phyloP scores from a whole-genome alignment of 1,139 yeast genomes.

The Hansenula anomala region DNA sequence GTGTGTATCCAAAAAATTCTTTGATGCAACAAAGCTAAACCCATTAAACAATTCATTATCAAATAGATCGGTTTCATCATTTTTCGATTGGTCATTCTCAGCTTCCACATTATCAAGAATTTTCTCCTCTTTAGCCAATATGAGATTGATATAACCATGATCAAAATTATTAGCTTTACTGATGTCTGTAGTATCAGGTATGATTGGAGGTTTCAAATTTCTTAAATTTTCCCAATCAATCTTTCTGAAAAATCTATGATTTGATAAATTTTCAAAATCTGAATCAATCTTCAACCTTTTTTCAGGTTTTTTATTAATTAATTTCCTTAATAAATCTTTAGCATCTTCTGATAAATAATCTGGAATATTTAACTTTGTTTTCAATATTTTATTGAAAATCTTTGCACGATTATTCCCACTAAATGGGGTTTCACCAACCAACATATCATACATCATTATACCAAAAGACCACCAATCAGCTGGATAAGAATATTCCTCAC shows the following conservation, averaged over 20 bases:
- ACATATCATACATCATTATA: conserved; percentile 77
- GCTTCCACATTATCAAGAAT: no score
- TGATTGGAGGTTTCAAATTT: conserved; percentile 48
- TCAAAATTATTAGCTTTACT: conserved; percentile 89
- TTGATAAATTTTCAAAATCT: conserved; percentile 63
- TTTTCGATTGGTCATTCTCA: no score
- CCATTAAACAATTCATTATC: conserved; percentile 17
- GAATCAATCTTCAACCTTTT: conserved; percentile 74
- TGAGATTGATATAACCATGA: conserved; percentile 63
- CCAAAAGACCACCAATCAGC: conserved; percentile 99
- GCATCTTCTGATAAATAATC: conserved; percentile 76
- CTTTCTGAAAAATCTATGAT: conserved; percentile 73
- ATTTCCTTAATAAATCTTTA: conserved; percentile 67
- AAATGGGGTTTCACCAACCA: conserved; percentile 90
- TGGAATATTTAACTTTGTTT: conserved; percentile 67
- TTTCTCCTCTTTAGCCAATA: conserved; percentile 5
- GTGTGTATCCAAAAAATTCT: conserved; percentile 10
- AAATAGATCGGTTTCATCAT: background rate
- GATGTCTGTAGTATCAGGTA: conserved; percentile 78
- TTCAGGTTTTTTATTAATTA: conserved; percentile 67
- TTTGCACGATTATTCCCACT: conserved; percentile 78
- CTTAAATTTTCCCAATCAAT: conserved; percentile 65
- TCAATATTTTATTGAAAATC: conserved; percentile 71
- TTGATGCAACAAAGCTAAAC: conserved; percentile 20
- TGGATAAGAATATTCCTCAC: conserved; percentile 73